A percentile compares a stretch with the other conserved stretches of the same genome.
Evolutionary conservation across 306 rosid genomes (phyloP).

Genomic region (Sesbania bispinosa): DNA sequence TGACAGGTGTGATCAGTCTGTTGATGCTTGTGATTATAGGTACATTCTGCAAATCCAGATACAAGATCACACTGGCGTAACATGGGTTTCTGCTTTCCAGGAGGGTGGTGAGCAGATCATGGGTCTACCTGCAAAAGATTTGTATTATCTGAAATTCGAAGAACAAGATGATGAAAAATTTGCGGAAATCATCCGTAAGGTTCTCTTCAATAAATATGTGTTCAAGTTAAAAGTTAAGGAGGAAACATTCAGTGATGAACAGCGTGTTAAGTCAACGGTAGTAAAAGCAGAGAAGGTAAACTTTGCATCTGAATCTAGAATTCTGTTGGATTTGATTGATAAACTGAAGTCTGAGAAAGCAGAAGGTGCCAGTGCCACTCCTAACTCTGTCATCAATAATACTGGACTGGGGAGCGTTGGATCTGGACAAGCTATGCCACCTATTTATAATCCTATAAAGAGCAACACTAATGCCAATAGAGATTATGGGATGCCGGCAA

Average conservation of each 20-base stretch:
- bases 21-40: slow-evolving; percentile 76
- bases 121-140: slow-evolving; percentile 72
- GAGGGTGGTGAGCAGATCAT: slow-evolving; percentile 87
- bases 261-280: slow-evolving; percentile 74
- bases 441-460: slow-evolving; percentile 29
- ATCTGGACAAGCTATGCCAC: slow-evolving; percentile 35
- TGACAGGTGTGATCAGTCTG: slow-evolving; percentile 65
- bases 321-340: slow-evolving; percentile 56
- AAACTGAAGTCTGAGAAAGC: slow-evolving; percentile 44
- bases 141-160: slow-evolving; percentile 61
- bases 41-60: slow-evolving; percentile 76
- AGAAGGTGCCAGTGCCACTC: slow-evolving; percentile 31
- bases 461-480: slow-evolving; percentile 37
- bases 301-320: slow-evolving; percentile 44
- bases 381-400: slow-evolving; percentile 30
- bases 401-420: slow-evolving; percentile 31
- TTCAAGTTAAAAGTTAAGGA: slow-evolving; percentile 89
- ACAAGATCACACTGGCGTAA: slow-evolving; percentile 77
- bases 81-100: slow-evolving; percentile 94
- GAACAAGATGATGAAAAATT: slow-evolving; percentile 68
- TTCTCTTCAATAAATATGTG: slow-evolving; percentile 49
- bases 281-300: slow-evolving; percentile 71
- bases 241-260: slow-evolving; percentile 81
- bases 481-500: slow-evolving; percentile 46
- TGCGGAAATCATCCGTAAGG: slow-evolving; percentile 59